Evolutionary conservation across 2,329 filamentous ascomycete species (phyloP), one percentile per base, ranked within the genome.

Genomic region (Botrytis aclada): DNA sequence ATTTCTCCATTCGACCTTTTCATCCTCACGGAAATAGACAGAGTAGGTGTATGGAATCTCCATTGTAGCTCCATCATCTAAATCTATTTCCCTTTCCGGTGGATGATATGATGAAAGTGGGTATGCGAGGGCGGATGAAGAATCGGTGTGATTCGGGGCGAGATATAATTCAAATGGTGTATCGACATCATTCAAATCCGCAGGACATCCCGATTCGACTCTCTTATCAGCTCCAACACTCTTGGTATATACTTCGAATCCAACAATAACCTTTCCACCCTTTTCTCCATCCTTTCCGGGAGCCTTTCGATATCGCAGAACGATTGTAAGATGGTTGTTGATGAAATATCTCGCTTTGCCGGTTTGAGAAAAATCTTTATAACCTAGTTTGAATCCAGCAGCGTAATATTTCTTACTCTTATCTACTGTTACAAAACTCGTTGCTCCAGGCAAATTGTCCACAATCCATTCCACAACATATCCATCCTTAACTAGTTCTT

Each of bases 381-480:
- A 94, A 10, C 94, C 94, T 72, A 97, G 86, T 83, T 96, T 97
- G 86, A 97, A 97, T 2, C 94, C 94, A 2, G 93, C 90, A 20
- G 93, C 92, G 81, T 97, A 97, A 84, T 97, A 97, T 82, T 95
- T 97, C 78, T 89, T 87, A 64, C 88, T 90, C 83, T 94, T 94
- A 82, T 97, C 94, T 51, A 93, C 91, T 0, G 93, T 95, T 41
- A 96, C 92, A 80, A 97, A 97, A 81, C 91, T 95, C 14, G 94
- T 97, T 51, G 94, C 94, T 10, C 94, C 94, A 1, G 94, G 94
- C 16, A 97, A 86, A 79, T 97, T 97, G 82, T 97, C 94, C 76
- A 96, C 92, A 77, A 97, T 97, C 94, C 94, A 97, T 82, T 97
- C 94, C 2, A 91, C 90, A n/a, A 96, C 90, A 81, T 96, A 97